These are phyloP conservation scores for Botrytis squamosa DNA, from an alignment of 2,329 filamentous ascomycete species.

Conservation along the genomic window DNA sequence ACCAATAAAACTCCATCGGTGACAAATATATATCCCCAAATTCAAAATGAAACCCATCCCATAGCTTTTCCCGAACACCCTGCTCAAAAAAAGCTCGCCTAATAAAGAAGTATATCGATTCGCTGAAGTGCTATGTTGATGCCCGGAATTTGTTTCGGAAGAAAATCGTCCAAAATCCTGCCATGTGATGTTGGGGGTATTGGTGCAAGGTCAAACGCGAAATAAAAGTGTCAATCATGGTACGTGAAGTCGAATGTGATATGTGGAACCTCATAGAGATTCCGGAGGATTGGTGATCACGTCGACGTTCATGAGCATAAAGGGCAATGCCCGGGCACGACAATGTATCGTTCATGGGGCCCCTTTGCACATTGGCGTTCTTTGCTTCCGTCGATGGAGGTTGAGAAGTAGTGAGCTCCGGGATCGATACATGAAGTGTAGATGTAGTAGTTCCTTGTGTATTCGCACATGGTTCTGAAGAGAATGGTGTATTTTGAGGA, in stretches of 20 bases:
- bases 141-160: not conserved
- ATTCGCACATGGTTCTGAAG: conserved; percentile 51
- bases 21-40: not conserved
- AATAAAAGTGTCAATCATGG: not conserved
- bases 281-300: not conserved
- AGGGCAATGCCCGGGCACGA: conserved; percentile 62
- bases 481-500: not conserved
- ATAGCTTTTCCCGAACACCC: conserved; percentile 1
- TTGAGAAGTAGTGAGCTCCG: conserved; percentile 68
- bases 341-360: conserved; percentile 73
- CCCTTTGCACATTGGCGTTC: conserved; percentile 59
- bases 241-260: not conserved
- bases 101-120: not conserved
- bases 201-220: not conserved
- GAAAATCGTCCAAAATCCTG: not conserved
- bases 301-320: conserved; percentile 44
- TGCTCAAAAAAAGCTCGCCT: conserved; percentile 3
- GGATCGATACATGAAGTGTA: conserved; percentile 70
- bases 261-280: not conserved
- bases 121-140: not conserved
- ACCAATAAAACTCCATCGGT: not conserved
- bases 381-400: conserved; percentile 63
- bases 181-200: not conserved
- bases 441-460: conserved; percentile 75
- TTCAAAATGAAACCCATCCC: conserved; percentile 5